These are phyloP conservation scores for Vitis rupestris DNA, from an alignment of 164 flowering plant species.

Conservation along the genomic window DNA sequence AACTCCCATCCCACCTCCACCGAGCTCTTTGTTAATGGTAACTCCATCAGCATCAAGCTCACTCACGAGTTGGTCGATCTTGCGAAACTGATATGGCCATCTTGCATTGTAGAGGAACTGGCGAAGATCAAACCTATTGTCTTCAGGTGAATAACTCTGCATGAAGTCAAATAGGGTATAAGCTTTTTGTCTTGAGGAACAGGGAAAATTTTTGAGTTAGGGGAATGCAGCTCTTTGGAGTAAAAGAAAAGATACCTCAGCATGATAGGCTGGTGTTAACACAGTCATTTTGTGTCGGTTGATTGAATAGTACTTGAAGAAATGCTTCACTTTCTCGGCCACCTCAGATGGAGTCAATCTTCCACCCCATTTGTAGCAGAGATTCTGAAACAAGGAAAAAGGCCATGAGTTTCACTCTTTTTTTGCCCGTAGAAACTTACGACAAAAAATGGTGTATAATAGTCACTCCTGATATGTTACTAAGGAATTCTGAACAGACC, in stretches of 20 bases:
- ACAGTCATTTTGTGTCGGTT: constrained; percentile 98
- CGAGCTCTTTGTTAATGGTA: constrained; percentile 20
- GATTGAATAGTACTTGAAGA: constrained; percentile 95
- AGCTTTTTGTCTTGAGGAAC: not conserved
- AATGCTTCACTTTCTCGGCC: constrained; percentile 87
- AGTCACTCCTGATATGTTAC: not conserved
- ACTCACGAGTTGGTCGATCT: constrained; percentile 80
- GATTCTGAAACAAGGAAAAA: constrained; percentile 49
- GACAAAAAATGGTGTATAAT: too few relatives aligned
- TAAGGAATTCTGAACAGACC: constrained; percentile 37
- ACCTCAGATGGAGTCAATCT: constrained; percentile 67
- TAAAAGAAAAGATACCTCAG: constrained; percentile 56
- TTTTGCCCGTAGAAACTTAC: too few relatives aligned
- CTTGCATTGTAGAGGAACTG: constrained; percentile 88
- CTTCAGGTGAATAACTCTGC: constrained; percentile 99
- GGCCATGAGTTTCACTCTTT: too few relatives aligned
- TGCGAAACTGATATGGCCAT: constrained; percentile 95
- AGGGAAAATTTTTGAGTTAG: not conserved
- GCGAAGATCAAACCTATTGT: constrained; percentile 90
- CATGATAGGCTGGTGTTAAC: constrained; percentile 92
- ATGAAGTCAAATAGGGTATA: constrained; percentile 9
- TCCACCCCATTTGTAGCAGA: constrained; percentile 83
- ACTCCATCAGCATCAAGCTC: constrained; percentile 43
- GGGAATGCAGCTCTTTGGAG: not conserved
- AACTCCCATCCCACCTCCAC: constrained; percentile 76